A percentile compares a stretch with the other conserved stretches of the same genome.
Evolutionary conservation across 1,284 basidiomycete genomes (phyloP).

Genomic region (Pterulicium gracile): DNA sequence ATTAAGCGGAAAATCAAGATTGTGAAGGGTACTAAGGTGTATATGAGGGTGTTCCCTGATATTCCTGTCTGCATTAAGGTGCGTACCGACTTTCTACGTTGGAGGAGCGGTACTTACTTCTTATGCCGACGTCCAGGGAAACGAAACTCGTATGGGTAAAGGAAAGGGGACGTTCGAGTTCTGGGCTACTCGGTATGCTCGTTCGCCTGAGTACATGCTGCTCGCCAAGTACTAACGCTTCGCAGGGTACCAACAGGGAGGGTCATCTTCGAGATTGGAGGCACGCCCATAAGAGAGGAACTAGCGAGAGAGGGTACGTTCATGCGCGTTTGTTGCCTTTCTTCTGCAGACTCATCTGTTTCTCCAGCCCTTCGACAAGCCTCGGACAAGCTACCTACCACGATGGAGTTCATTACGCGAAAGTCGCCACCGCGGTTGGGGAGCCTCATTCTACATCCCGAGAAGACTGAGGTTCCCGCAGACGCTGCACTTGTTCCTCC

Average conservation of each 20-base stretch:
- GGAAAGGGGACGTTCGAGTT: conserved; percentile 97
- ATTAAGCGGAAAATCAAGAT: conserved; percentile 88
- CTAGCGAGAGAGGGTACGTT: conserved; percentile 82
- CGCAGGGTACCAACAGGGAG: conserved; percentile 81
- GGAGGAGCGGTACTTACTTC: conserved; percentile 1
- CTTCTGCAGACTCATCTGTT: conserved; percentile 3
- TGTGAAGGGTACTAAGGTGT: conserved; percentile 85
- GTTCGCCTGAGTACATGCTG: neutral
- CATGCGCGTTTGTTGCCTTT: conserved; percentile 3
- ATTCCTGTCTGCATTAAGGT: conserved; percentile 97
- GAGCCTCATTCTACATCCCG: conserved; percentile 43
- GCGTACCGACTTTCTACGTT: conserved; percentile 10
- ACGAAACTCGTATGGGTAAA: conserved; percentile 99
- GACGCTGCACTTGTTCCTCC: no score
- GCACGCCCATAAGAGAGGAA: conserved; percentile 83
- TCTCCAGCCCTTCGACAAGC: conserved; percentile 77
- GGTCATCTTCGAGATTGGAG: conserved; percentile 93
- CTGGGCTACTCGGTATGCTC: conserved; percentile 84
- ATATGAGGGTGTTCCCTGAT: conserved; percentile 90
- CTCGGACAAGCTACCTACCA: conserved; percentile 81
- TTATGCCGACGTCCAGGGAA: conserved; percentile 49
- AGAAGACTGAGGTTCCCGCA: no score
- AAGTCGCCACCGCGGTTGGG: conserved; percentile 74
- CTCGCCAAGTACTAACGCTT: conserved; percentile 3
- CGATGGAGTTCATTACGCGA: conserved; percentile 80